Evolutionary conservation across 148 eudicot genomes (phyloP).

Genomic region (Silene conica): DNA sequence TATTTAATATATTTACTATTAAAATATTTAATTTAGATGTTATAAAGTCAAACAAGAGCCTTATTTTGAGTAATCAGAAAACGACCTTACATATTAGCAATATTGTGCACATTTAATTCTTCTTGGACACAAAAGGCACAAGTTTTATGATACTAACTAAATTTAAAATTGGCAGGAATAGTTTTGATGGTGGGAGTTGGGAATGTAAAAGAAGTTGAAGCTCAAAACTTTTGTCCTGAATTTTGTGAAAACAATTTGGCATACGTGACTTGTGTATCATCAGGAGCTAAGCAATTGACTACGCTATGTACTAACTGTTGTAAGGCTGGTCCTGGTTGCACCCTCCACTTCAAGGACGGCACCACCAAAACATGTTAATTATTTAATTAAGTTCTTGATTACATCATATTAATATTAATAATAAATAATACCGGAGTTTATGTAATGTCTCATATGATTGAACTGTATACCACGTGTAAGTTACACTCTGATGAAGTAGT

Average conservation of each 20-base stretch:
- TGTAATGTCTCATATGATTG: not conserved
- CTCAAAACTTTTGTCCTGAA: constrained; percentile 15
- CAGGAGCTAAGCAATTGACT: constrained; percentile 10
- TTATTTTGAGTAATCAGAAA: too few relatives aligned
- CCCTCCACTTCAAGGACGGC: constrained; percentile 9
- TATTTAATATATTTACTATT: too few relatives aligned
- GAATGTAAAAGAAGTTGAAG: constrained; percentile 17
- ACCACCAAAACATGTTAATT: constrained; percentile 2
- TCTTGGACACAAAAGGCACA: not conserved
- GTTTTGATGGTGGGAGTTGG: constrained; percentile 20
- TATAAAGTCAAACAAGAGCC: not conserved
- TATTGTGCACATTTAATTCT: too few relatives aligned
- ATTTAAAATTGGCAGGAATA: constrained; percentile 4
- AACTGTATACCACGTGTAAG: not conserved
- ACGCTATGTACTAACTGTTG: constrained; percentile 24
- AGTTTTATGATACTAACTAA: not conserved
- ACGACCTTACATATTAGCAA: too few relatives aligned
- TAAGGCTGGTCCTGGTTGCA: constrained; percentile 11
- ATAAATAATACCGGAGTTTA: not conserved
- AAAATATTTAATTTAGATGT: too few relatives aligned
- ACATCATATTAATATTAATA: not conserved
- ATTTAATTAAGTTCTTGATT: not conserved
- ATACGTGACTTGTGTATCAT: constrained; percentile 23
- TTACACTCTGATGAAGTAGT: not conserved
- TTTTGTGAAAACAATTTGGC: constrained; percentile 7